phyloP scores from a whole-genome alignment of 2,329 filamentous ascomycete species.

The Capronia epimyces region DNA sequence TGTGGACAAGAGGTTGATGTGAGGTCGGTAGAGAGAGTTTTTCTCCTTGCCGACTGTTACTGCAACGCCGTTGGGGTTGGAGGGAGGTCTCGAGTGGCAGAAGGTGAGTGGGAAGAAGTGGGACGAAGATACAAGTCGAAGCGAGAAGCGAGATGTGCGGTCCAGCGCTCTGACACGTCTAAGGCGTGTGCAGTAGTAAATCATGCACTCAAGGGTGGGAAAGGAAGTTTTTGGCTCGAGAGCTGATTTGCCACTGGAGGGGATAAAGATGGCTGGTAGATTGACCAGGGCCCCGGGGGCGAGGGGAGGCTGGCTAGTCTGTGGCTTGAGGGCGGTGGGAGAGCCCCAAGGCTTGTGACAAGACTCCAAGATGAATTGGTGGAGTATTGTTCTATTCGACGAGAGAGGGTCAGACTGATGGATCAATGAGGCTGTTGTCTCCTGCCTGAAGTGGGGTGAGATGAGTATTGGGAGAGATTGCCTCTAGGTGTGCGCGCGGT shows the following conservation, averaged over 20 bases:
- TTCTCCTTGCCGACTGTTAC: not conserved
- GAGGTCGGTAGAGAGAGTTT: not conserved
- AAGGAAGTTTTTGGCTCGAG: constrained; percentile 8
- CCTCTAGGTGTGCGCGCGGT: no score
- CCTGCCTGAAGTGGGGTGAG: constrained; percentile 13
- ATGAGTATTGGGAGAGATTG: constrained; percentile 11
- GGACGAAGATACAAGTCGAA: constrained; percentile 5
- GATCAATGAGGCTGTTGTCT: constrained; percentile 19
- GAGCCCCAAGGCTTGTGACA: not conserved
- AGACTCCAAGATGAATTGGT: not conserved
- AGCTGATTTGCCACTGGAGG: constrained; percentile 6
- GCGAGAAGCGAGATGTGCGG: constrained; percentile 14
- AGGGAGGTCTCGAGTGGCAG: constrained; percentile 10
- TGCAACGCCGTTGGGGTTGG: constrained; percentile 11
- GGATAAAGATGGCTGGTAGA: constrained; percentile 3
- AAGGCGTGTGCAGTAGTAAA: constrained; percentile 9
- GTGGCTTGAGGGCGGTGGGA: constrained; percentile 8
- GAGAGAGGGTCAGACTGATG: not conserved
- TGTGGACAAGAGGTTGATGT: not conserved
- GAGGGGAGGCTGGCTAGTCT: not conserved
- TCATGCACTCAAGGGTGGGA: constrained; percentile 8
- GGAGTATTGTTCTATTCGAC: not conserved
- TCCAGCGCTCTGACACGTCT: constrained; percentile 3
- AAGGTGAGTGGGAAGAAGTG: not conserved
- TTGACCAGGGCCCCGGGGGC: constrained; percentile 2